Evolutionary conservation across 371 early-diverging fungal species (phyloP), one percentile per base, ranked within the genome.

Genomic region (Syncephalastrum monosporum): DNA sequence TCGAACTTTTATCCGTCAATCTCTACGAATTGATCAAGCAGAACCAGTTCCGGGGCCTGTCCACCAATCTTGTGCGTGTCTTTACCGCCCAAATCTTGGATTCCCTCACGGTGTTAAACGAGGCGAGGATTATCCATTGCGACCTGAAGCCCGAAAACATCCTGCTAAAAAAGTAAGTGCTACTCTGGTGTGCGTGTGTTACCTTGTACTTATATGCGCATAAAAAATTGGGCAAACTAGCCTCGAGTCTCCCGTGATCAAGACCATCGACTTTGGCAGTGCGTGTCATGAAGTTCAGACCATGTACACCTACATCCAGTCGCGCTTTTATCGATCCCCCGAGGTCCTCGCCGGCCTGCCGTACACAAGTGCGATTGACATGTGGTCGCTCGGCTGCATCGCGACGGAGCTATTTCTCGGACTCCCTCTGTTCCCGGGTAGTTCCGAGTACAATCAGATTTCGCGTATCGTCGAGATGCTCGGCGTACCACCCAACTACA

Each of bases 301-400:
- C 0, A 87, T 91, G 15, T 94, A 94, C 66, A 96, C 97, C 3
- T 99, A 99, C 76, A 97, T 98, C 53, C 98, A 98, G 69, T 95
- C 96, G 3, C 88, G 99, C 24, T 99, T 96, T 72, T 99, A 99
- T 67, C 85, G 99, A 45, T 90, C 95, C 5, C 99, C 99, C 1
- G 99, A 99, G 71, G 96, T 99, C 0, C 70, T 99, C 5, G 78
- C 99, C 10, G 99, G 98, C 0, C 72, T 97, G 45, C 91, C 95
- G 50, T 93, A 98, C 76, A 90, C 96, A 5, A 88, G 95, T 33
- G 82, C 94, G 12, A 96, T 97, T 44, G 99, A 99, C 67, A 96
- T 99, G 87, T 99, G 99, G 99, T 95, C 98, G 3, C 75, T 98
- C 8, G 99, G 99, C 0, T 99, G 99, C 72, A 95, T 99, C 57